Conservation (phyloP, 139 green algal genomes). For the Ettlia oleoabundans region DNA sequence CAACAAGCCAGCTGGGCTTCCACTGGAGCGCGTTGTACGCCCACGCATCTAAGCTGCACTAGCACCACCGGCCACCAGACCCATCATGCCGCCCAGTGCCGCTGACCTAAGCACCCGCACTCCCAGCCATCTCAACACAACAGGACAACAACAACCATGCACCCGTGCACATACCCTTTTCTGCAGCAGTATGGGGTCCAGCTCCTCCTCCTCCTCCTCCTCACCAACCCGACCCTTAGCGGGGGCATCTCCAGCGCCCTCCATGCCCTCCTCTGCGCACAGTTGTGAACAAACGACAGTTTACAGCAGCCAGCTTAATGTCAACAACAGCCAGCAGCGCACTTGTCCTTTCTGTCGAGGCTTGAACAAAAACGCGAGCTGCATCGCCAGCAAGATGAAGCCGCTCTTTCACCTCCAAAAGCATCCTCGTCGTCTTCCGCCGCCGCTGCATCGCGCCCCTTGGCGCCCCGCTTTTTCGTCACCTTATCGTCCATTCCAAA, state of each 20-base stretch:
- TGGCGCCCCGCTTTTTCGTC: constrained; percentile 39
- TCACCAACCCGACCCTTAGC: constrained; percentile 16
- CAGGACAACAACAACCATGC: no score
- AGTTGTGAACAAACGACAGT: neutral
- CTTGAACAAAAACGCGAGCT: no score
- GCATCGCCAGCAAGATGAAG: neutral
- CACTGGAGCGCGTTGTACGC: no score
- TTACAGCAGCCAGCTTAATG: no score
- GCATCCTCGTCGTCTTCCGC: constrained; percentile 25
- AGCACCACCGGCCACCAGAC: neutral
- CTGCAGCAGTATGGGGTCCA: constrained; percentile 39
- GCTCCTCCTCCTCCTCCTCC: constrained; percentile 59
- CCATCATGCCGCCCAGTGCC: no score
- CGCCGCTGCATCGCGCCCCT: constrained; percentile 39
- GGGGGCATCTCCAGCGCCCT: constrained; percentile 19
- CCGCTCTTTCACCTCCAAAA: neutral
- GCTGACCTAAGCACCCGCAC: no score
- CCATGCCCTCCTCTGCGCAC: constrained; percentile 28
- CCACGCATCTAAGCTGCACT: no score
- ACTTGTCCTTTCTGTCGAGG: no score
- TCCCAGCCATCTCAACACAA: no score
- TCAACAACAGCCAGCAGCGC: neutral
- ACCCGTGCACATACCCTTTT: constrained; percentile 11
- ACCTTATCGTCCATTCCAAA: constrained; percentile 37
- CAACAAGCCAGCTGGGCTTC: no score